Conservation (phyloP, 495 filamentous ascomycete genomes). For the Aspergillus bertholletiae region DNA sequence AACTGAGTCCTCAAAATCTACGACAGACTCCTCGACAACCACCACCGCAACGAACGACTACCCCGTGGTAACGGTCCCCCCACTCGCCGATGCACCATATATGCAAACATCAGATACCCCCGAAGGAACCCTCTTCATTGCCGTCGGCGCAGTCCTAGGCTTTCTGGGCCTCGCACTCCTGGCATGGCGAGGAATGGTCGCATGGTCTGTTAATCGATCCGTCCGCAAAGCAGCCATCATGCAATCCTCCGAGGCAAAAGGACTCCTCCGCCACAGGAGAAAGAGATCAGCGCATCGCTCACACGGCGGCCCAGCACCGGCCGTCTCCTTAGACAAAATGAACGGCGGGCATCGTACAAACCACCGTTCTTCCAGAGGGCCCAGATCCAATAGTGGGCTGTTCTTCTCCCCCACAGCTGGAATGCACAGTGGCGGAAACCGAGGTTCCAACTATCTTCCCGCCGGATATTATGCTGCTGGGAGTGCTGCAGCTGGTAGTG, state of each 20-base stretch:
- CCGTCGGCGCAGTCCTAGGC: constrained; percentile 82
- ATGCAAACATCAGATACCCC: constrained; percentile 91
- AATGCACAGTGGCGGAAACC: constrained; percentile 42
- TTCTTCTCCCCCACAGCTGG: constrained; percentile 95
- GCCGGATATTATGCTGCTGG: constrained; percentile 88
- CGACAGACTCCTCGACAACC: constrained; percentile 19
- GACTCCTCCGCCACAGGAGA: constrained; percentile 51
- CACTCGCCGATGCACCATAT: constrained; percentile 81
- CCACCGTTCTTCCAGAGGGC: constrained; percentile 41
- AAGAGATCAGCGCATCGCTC: constrained; percentile 37
- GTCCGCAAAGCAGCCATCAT: constrained; percentile 73
- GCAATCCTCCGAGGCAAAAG: constrained; percentile 69
- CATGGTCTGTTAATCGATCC: constrained; percentile 88
- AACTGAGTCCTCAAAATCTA: constrained; percentile 23
- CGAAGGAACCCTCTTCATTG: constrained; percentile 95
- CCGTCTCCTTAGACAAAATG: constrained; percentile 56
- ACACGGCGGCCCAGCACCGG: constrained; percentile 36
- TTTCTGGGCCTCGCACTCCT: constrained; percentile 76
- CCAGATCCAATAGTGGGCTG: constrained; percentile 54
- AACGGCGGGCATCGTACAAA: constrained; percentile 38
- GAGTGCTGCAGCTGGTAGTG: constrained; percentile 45
- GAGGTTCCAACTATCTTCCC: constrained; percentile 72
- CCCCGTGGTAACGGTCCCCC: constrained; percentile 63
- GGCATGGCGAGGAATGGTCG: constrained; percentile 83
- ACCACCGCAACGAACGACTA: constrained; percentile 22